These are phyloP conservation scores for Papiliotrema terrestris DNA, from an alignment of 1,284 basidiomycete genomes.

Conservation along the genomic window DNA sequence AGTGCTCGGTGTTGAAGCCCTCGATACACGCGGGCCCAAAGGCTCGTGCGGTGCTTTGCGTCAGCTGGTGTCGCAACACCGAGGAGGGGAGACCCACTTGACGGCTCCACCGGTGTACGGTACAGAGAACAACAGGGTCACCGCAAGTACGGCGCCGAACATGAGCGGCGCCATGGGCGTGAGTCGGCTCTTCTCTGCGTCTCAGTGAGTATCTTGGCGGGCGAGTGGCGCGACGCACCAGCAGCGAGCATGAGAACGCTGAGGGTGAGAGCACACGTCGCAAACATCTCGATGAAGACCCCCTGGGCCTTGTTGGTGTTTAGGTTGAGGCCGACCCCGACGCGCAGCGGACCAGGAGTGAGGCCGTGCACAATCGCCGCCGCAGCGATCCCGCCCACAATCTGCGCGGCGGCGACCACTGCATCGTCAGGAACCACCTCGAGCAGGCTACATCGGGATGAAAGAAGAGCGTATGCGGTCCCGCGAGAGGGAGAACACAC, in stretches of 20 bases:
- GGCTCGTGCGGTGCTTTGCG: constrained; percentile 63
- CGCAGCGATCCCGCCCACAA: constrained; percentile 38
- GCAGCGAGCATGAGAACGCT: constrained; percentile 53
- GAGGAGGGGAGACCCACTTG: constrained; percentile 27
- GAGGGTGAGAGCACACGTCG: constrained; percentile 57
- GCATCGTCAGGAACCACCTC: neutral
- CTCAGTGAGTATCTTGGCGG: no score
- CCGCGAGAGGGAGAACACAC: constrained; percentile 5
- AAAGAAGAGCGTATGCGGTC: no score
- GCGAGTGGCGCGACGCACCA: no score
- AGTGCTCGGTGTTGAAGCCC: constrained; percentile 57
- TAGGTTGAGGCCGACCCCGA: constrained; percentile 52
- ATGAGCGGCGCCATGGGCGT: constrained; percentile 73
- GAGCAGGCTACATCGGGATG: no score
- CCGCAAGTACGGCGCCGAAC: constrained; percentile 66
- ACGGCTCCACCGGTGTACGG: constrained; percentile 41
- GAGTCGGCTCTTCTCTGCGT: constrained; percentile 57
- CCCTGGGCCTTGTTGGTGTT: constrained; percentile 44
- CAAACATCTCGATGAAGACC: constrained; percentile 71
- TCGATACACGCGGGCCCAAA: constrained; percentile 71
- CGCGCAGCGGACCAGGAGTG: constrained; percentile 58
- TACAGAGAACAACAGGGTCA: constrained; percentile 59
- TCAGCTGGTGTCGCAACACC: neutral
- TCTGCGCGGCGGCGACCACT: constrained; percentile 62
- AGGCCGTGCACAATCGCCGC: constrained; percentile 60